Base-by-base conservation (phyloP, 2,329 filamentous ascomycete genomes). In the Venturia aucupariae region DNA sequence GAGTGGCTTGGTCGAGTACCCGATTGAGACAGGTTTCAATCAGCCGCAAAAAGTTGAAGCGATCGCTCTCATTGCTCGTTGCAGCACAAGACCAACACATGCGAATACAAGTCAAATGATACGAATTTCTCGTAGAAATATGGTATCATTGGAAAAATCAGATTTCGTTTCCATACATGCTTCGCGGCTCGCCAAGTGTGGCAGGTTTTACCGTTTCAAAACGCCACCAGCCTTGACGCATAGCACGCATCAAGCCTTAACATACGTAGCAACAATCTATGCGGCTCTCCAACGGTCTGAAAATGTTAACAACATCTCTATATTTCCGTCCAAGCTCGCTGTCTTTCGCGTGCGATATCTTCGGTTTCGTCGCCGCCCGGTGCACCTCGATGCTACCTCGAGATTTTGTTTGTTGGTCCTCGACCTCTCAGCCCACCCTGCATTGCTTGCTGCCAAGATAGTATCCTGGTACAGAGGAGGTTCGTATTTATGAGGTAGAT, bases 371-470 rank as follows among this genome's bases (percentile, higher is more conserved):
- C 15, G 4, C 10, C 6, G 51, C 35, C 51, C 27, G 51, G 51
- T 4, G 22, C 30, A 32, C 7, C 19, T 27, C 51, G 51, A 35
- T 35, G 51, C 27, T 55, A 27, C 35, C 6, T 27, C 51, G 35
- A 27, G 27, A 35, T 55, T 19, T 55, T 55, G 51, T 55, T 55
- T 55, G 27, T 55, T 48, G 8, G 24, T 27, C 15, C 51, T 27
- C 51, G 27, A n/a, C 13, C 15, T 19, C 27, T 55, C 27, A 35
- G 51, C 51, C 35, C 51, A 55, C 27, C 51, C 51, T 55, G 51
- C 51, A 55, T 55, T 55, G 51, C 51, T 55, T 55, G 51, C 27
- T 55, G n/a, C 51, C 51, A 55, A n/a, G 51, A 35, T 2, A n/a
- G 15, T 35, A 35, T 35, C 51, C 51, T 55, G 27, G 30, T 55